Evolutionary conservation across 805 yeast genomes (phyloP), one percentile per base, ranked within the genome.

Genomic region (Hemisphaericaspora nanyangensis): DNA sequence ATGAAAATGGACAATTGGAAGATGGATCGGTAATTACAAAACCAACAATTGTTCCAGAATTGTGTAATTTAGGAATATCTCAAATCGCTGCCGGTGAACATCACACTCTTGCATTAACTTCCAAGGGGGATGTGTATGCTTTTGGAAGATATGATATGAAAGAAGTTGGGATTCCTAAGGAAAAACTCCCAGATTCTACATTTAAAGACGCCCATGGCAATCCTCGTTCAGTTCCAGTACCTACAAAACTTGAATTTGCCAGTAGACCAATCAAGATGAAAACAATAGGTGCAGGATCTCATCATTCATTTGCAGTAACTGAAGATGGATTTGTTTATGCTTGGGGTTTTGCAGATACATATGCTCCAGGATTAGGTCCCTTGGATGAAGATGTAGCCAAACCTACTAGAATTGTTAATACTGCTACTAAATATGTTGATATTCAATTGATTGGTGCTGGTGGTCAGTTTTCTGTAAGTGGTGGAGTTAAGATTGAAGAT

Each of bases 281-380:
- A 42, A 42, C 62, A 0, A 70, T 91, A 31, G 83, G 95, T 6
- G 79, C 83, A 27, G 99, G 99, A 1, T 82, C 95, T 1, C 98
- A 93, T 53, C 99, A 93, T 58, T 84, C 95, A 2, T 65, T 93
- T 39, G 97, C 96, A 1, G 74, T 90, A 5, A 79, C 95, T 3
- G 76, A 71, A 17, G 88, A 86, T 51, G 99, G 99, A 11, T 67
- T 85, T 37, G 85, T 80, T 1, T 93, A 80, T 66, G 78, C 97
- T 1, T 93, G 99, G 99, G 99, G 99, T 1, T 93, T 90, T 58
- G 97, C 95, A 32, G 98, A 91, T 49, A 90, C 96, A 1, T 93
- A 88, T 62, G 99, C 95, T 15, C 82, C 91, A 24, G 99, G 99
- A 10, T 80, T 89, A 43, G 99, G 99, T 6, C 90, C 89, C 15